Evolutionary conservation across 345 rosid genomes (phyloP), one percentile per base, ranked within the genome.

Genomic region (Dipteronia dyeriana): DNA sequence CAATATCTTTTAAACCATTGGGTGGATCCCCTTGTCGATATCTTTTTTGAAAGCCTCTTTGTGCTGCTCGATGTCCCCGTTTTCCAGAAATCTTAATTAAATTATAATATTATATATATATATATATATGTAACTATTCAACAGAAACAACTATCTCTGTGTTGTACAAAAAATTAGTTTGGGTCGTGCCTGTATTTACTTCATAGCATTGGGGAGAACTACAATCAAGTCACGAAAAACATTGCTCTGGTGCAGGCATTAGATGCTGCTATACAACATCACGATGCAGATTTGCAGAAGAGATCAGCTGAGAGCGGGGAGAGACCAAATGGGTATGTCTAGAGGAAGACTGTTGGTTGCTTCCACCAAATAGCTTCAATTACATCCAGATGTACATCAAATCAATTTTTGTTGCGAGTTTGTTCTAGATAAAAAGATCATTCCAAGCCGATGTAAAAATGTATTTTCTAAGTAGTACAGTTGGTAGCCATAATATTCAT

Each of bases 241-340:
- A 39, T 11, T n/a, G 41, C 13, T 54, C 71, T 3, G 43, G 13
- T 79, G 63, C 76, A 84, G 87, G 84, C 87, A 25, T 57, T 84
- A 66, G 84, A 84, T 68, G 82, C 87, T 29, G 87, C 87, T 9
- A 81, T 81, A 66, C 87, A 81, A 74, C 87, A 84, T 79, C 74
- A 79, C 22, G 87, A 84, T 65, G 84, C 80, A 45, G 82, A 84
- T 51, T 25, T 76, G 39, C 86, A 84, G 80, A 81, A 81, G 67
- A 75, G 84, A 79, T 76, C 82, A 0, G 81, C 82, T 3, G 78
- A 71, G 82, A 79, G 71, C 56, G 80, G 76, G 3, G 81, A 80
- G 75, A 83, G 66, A 59, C 81, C 81, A 60, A 83, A 83, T 66
- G 84, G 86, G 63, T 75, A 22, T 60, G 61, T 26, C 25, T 82